These are phyloP conservation scores for Sphaerosporella brunnea DNA, from an alignment of 495 filamentous ascomycete species.

Conservation along the genomic window DNA sequence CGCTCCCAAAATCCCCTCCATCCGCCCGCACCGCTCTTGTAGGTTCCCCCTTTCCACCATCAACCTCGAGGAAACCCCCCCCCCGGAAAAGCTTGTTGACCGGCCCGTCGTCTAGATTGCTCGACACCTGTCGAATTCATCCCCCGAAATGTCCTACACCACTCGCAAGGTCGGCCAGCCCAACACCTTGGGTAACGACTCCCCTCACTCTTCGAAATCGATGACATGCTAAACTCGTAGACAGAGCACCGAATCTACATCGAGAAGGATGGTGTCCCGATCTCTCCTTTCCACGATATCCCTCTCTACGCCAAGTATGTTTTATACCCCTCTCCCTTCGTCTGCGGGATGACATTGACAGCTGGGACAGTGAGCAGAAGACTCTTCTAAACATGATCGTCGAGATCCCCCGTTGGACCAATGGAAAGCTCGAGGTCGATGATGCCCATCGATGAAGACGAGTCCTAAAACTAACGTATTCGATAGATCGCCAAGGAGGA, in stretches of 20 bases:
- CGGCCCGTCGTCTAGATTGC: conserved; percentile 14
- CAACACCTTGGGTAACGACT: conserved; percentile 47
- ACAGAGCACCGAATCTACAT: conserved; percentile 86
- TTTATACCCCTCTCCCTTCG: neutral
- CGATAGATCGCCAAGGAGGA: conserved; percentile 81
- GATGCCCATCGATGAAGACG: neutral
- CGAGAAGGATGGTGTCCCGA: conserved; percentile 84
- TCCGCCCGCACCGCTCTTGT: conserved; percentile 4
- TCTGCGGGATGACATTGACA: neutral
- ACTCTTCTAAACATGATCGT: conserved; percentile 97
- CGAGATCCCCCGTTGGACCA: conserved; percentile 98
- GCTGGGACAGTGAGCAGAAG: conserved; percentile 38
- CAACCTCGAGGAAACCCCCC: too few relatives aligned
- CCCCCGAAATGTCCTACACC: conserved; percentile 33
- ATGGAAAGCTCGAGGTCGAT: conserved; percentile 92
- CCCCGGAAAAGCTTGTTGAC: too few relatives aligned
- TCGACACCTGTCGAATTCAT: conserved; percentile 18
- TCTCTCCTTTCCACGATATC: conserved; percentile 97
- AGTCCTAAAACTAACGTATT: neutral
- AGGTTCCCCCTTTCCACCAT: too few relatives aligned
- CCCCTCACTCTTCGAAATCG: too few relatives aligned
- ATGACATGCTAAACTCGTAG: too few relatives aligned
- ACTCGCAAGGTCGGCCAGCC: conserved; percentile 72
- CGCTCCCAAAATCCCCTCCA: neutral
- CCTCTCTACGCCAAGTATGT: conserved; percentile 75